Base-by-base conservation (phyloP, 768 basidiomycete genomes). In the Panus rudis region DNA sequence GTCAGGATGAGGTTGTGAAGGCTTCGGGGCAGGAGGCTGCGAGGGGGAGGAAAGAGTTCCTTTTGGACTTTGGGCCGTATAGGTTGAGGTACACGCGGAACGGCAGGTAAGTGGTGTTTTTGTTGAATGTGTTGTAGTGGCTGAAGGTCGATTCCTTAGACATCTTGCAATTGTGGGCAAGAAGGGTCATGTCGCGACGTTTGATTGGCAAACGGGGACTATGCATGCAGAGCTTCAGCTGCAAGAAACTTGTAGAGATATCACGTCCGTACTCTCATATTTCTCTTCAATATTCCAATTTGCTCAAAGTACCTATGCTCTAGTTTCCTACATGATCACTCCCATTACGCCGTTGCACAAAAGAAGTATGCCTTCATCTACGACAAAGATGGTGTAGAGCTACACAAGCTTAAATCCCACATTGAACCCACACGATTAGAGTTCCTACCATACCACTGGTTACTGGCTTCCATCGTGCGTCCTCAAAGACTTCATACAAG, bases 351-450 rank as follows among this genome's bases (percentile, higher is more conserved):
- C 2, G 92, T 96, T 7, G 94, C 94, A 0, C 94, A 99, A 64
- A 88, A 90, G 63, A 87, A 92, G 71, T 89, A 94, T 58, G 88
- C 86, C 14, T 99, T 88, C 63, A 91, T 99, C 34, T 98, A 99
- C 51, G 96, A 98, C 63, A 76, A 82, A 24, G 78, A 91, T 52
- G 94, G 96, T 17, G 84, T 96, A 12, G 96, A 98, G 59, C 63
- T 99, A 4, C 96, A 98, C 55, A 73, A 79, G 49, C 69, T 92
- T 12, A 84, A 84, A 58, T 69, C 79, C 1, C 89, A 92, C 53
- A 76, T 96, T 48, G 96, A 98, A 55, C 86, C 91, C 2, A 90
- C 88, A 4, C 71, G 84, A 46, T 74, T 99, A 28, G 90, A 93
- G 55, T 98, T 91, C 59, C 72, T 99, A 6, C 92, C 91, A 0